These are phyloP conservation scores for Davidsoniella virescens DNA, from an alignment of 2,329 filamentous ascomycete species.

Conservation along the genomic window DNA sequence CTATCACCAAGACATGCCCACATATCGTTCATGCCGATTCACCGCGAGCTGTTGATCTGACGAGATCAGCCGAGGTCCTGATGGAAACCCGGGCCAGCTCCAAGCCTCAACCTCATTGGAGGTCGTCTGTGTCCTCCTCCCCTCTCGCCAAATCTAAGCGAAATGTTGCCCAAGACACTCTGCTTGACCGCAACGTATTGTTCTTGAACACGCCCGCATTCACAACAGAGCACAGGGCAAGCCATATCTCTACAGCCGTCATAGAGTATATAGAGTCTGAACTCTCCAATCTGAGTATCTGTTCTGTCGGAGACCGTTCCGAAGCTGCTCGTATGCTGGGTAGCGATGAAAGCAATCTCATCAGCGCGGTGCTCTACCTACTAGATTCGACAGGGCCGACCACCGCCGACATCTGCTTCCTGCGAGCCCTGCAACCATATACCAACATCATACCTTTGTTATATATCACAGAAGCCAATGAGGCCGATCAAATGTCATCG, in stretches of 20 bases:
- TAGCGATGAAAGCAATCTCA: constrained; percentile 64
- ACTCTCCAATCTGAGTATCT: not conserved
- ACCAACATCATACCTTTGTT: constrained; percentile 80
- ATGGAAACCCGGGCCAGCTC: constrained; percentile 65
- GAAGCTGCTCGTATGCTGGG: constrained; percentile 66
- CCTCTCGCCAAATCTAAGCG: constrained; percentile 26
- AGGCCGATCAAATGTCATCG: constrained; percentile 35
- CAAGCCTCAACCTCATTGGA: constrained; percentile 77
- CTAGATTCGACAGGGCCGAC: constrained; percentile 49
- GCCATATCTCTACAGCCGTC: not conserved
- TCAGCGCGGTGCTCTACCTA: constrained; percentile 76
- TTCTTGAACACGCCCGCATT: constrained; percentile 66
- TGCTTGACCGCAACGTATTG: constrained; percentile 82
- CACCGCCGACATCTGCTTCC: constrained; percentile 49
- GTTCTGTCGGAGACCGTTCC: constrained; percentile 15
- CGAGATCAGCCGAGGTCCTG: constrained; percentile 21
- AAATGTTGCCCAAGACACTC: constrained; percentile 42
- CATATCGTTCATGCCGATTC: constrained; percentile 90
- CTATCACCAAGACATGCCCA: constrained; percentile 70
- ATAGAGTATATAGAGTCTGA: not conserved
- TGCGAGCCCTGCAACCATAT: constrained; percentile 50
- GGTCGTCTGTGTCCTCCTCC: constrained; percentile 43
- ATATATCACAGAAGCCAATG: constrained; percentile 56
- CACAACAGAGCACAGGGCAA: not conserved
- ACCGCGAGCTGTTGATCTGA: constrained; percentile 22